Evolutionary conservation across 1,284 basidiomycete genomes (phyloP), one percentile per base, ranked within the genome.

Genomic region (Trichosporon asahii): DNA sequence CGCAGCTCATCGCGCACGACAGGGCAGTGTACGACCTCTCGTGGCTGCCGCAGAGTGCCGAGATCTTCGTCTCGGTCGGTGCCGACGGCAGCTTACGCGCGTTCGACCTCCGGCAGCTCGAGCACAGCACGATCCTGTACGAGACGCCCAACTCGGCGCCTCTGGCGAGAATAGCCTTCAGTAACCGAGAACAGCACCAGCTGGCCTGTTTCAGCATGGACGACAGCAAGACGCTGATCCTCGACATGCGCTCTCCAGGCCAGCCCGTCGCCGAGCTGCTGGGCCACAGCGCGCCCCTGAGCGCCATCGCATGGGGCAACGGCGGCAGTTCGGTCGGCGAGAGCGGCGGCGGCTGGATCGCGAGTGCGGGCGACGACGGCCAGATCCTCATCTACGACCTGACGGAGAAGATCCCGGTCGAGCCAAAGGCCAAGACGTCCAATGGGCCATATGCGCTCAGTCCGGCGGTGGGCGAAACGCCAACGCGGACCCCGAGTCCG

Each of bases 121-220:
- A 99, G 81, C 97, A 99, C 83, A 98, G 95, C 8, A 99, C 97
- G 2, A 99, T 99, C 77, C 87, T 99, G 61, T 99, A 98, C 83
- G 97, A 99, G 85, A 95, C 95, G 0, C 90, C 93, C 1, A 76
- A 77, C 64, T 73, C 79, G 33, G 74, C 78, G 2, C 91, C 92
- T 2, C 89, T 92, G 0, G 91, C 94, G 0, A 85, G 97, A 46
- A 82, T 96, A 94, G 94, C 91, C 2, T 97, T 92, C 84, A 81
- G 79, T 66, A 79, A 80, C 63, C 74, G 76, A 23, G 79, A 82
- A 70, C 78, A 81, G 81, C 82, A 80, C 72, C 82, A 82, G 79
- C 75, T 84, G 44, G 82, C 82, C 18, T 82, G 80, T 66, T 84
- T 83, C 69, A 81, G 81, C 44, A 75, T 94, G 87, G 94, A 96